phyloP scores from a whole-genome alignment of 805 yeast genomes.

The Candida broadrunensis region DNA sequence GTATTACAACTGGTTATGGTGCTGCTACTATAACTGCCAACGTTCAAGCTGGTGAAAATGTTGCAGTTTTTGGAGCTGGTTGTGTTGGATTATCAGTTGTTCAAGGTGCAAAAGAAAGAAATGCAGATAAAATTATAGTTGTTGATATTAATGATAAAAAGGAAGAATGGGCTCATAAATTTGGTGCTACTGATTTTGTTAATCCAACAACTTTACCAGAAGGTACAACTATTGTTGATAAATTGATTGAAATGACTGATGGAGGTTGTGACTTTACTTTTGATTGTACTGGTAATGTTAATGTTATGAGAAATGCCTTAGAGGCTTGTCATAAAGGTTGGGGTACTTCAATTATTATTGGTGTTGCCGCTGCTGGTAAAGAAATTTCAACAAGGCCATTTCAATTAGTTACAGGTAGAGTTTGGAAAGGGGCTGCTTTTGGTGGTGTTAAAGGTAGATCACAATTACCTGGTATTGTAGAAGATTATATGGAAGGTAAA shows the following conservation, averaged over 20 bases:
- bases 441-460: slow-evolving; percentile 99
- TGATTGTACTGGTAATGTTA: slow-evolving; percentile 96
- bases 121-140: slow-evolving; percentile 78
- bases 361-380: slow-evolving; percentile 98
- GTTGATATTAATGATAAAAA: slow-evolving; percentile 85
- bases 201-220: slow-evolving; percentile 77
- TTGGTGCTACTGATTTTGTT: slow-evolving; percentile 94
- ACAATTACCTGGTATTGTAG: slow-evolving; percentile 87
- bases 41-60: slow-evolving; percentile 86
- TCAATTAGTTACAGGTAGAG: slow-evolving; percentile 98
- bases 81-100: slow-evolving; percentile 95
- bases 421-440: slow-evolving; percentile 99
- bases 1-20: slow-evolving; percentile 98
- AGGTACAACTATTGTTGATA: slow-evolving; percentile 75
- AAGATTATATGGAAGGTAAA: slow-evolving; percentile 76
- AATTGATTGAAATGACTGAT: slow-evolving; percentile 84
- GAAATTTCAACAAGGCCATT: slow-evolving; percentile 97
- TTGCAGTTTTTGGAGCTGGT: slow-evolving; percentile 97
- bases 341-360: slow-evolving; percentile 94
- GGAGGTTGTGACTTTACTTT: slow-evolving; percentile 97
- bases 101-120: slow-evolving; percentile 86
- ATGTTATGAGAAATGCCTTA: slow-evolving; percentile 93
- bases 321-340: slow-evolving; percentile 99
- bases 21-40: slow-evolving; percentile 94
- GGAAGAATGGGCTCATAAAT: slow-evolving; percentile 79